These are phyloP conservation scores for Ophiostoma sp. DNA, from an alignment of 2,329 filamentous ascomycete genomes.

Conservation along the genomic window DNA sequence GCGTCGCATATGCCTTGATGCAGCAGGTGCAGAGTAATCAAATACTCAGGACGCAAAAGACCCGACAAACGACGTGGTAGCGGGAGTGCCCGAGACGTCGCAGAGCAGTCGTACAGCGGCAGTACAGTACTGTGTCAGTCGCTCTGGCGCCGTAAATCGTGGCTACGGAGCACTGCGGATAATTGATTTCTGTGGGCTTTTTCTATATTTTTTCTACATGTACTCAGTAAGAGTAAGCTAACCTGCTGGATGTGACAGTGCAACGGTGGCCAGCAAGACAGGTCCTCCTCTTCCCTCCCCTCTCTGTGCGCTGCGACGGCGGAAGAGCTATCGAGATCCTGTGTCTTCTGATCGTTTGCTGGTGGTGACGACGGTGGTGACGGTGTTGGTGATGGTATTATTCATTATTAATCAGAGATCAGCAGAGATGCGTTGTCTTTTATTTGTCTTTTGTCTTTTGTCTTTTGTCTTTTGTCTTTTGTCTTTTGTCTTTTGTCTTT, in stretches of 20 bases:
- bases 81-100: constrained; percentile 8
- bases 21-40: too few relatives aligned
- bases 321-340: constrained; percentile 8
- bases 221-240: too few relatives aligned
- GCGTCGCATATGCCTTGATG: too few relatives aligned
- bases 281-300: too few relatives aligned
- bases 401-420: too few relatives aligned
- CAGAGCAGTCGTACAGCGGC: neutral
- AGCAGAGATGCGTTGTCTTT: neutral
- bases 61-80: constrained; percentile 4
- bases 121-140: neutral
- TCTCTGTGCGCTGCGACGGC: neutral
- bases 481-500: neutral
- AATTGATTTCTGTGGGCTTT: neutral
- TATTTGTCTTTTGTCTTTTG: neutral
- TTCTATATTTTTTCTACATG: too few relatives aligned
- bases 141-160: neutral
- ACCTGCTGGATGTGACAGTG: neutral
- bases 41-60: neutral
- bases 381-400: neutral
- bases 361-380: too few relatives aligned
- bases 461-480: neutral
- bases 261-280: too few relatives aligned
- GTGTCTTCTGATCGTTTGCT: neutral
- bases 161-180: neutral